Evolutionary conservation across 2,329 filamentous ascomycete genomes (phyloP).

Genomic region (Chaetomium globosum): DNA sequence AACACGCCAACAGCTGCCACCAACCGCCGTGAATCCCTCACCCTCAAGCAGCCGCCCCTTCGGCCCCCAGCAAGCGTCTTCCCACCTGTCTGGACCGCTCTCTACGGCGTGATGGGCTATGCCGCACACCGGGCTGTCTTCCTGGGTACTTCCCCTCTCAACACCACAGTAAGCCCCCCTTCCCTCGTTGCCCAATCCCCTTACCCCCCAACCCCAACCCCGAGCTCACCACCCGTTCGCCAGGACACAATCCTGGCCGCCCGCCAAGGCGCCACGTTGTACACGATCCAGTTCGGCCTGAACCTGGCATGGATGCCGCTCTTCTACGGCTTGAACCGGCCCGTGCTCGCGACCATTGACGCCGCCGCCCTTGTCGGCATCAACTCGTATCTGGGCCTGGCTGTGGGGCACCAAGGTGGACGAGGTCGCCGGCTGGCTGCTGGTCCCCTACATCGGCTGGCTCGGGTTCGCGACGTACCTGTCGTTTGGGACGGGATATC

Average conservation of each 20-base stretch:
- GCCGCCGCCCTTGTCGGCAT: constrained; percentile 72
- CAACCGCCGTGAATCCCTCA: constrained; percentile 62
- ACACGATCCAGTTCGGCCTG: constrained; percentile 80
- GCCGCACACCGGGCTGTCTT: constrained; percentile 77
- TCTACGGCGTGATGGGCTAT: constrained; percentile 85
- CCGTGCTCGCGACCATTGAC: constrained; percentile 73
- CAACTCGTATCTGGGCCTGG: constrained; percentile 71
- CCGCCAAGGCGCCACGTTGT: constrained; percentile 73
- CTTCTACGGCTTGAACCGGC: constrained; percentile 79
- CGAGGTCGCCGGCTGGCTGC: constrained; percentile 68
- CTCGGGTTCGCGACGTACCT: constrained; percentile 86
- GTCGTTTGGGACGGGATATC: constrained; percentile 66
- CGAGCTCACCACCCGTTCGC: background rate
- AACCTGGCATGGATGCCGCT: constrained; percentile 92
- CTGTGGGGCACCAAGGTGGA: constrained; percentile 74
- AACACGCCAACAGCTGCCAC: constrained; percentile 51
- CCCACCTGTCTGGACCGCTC: constrained; percentile 65
- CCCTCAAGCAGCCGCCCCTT: constrained; percentile 68
- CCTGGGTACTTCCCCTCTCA: constrained; percentile 61
- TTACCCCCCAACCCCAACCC: background rate
- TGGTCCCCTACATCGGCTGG: constrained; percentile 85
- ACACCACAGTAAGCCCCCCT: constrained; percentile 45
- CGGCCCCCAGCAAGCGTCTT: constrained; percentile 64
- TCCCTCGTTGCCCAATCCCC: background rate
- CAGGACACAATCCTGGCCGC: constrained; percentile 57